A percentile compares a stretch with the other conserved stretches of the same genome.
phyloP scores from a whole-genome alignment of 176 grass and related monocot genomes.

The Phyllostachys edulis region DNA sequence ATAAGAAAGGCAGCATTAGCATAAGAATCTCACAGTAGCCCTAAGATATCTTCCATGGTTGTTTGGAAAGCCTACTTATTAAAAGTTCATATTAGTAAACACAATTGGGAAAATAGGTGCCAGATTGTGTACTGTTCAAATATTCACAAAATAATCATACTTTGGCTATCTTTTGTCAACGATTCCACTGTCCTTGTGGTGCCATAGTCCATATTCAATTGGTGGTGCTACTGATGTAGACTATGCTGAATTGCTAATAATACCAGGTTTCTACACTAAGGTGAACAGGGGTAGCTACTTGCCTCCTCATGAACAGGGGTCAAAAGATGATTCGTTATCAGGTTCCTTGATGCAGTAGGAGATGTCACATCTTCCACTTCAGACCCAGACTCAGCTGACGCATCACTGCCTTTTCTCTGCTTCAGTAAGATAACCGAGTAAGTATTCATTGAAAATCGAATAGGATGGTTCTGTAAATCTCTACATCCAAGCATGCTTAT shows the following conservation, averaged over 20 bases:
- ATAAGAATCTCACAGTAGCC: neutral
- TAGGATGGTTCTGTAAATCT: slow-evolving; percentile 26
- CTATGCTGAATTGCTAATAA: neutral
- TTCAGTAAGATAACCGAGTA: slow-evolving; percentile 36
- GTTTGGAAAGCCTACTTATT: neutral
- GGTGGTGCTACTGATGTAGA: neutral
- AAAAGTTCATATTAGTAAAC: neutral
- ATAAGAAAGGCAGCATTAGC: neutral
- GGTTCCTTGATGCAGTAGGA: slow-evolving; percentile 51
- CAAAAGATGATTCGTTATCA: slow-evolving; percentile 52
- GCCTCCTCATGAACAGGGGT: slow-evolving; percentile 89
- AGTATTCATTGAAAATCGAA: slow-evolving; percentile 22
- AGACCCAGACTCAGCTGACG: slow-evolving; percentile 87
- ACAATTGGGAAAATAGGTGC: neutral
- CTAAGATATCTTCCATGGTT: neutral
- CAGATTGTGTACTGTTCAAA: neutral
- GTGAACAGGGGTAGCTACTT: slow-evolving; percentile 29
- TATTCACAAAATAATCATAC: slow-evolving; percentile 1
- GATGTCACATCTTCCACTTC: slow-evolving; percentile 73
- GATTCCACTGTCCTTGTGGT: neutral
- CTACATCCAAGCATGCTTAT: slow-evolving; percentile 18
- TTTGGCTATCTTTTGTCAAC: neutral
- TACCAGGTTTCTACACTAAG: neutral
- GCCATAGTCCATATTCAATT: neutral
- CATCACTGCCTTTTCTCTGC: slow-evolving; percentile 92